phyloP scores from a whole-genome alignment of 345 rosid species.

The Balakata baccata region DNA sequence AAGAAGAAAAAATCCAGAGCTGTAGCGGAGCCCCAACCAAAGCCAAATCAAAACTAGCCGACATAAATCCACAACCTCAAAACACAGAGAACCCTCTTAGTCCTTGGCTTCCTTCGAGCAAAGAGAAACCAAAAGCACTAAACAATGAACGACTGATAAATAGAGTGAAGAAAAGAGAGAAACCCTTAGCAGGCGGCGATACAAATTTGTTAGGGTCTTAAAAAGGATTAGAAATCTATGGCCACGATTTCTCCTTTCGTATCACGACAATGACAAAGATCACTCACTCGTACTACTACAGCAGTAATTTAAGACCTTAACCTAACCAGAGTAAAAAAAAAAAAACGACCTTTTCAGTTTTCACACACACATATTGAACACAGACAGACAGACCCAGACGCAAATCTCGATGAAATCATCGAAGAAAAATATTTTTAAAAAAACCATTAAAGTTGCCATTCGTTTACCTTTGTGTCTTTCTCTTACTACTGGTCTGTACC shows the following conservation, averaged over 20 bases:
- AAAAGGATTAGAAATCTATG: conserved; percentile 60
- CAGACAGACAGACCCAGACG: conserved; percentile 6
- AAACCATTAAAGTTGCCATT: neutral
- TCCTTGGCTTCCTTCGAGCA: neutral
- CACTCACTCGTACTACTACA: no score
- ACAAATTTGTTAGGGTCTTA: neutral
- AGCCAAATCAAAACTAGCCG: conserved; percentile 73
- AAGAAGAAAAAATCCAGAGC: conserved; percentile 44
- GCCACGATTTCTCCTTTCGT: conserved; percentile 40
- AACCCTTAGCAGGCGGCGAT: neutral
- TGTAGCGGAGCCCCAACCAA: conserved; percentile 63
- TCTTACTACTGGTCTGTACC: conserved; percentile 17
- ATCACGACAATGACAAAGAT: conserved; percentile 45
- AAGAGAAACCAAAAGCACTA: neutral
- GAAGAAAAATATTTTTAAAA: neutral
- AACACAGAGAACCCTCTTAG: conserved; percentile 7
- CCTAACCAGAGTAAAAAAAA: conserved; percentile 6
- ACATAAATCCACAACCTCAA: conserved; percentile 63
- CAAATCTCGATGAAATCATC: conserved; percentile 29
- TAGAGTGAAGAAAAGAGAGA: neutral
- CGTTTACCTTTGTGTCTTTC: conserved; percentile 9
- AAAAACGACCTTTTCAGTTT: neutral
- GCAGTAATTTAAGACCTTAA: conserved; percentile 15
- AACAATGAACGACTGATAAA: neutral
- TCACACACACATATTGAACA: neutral